Percentiles rank a stretch among this genome's conserved stretches.
Evolutionary conservation across 163 green algal species (phyloP).

Genomic region (Scenedesmus sp.): DNA sequence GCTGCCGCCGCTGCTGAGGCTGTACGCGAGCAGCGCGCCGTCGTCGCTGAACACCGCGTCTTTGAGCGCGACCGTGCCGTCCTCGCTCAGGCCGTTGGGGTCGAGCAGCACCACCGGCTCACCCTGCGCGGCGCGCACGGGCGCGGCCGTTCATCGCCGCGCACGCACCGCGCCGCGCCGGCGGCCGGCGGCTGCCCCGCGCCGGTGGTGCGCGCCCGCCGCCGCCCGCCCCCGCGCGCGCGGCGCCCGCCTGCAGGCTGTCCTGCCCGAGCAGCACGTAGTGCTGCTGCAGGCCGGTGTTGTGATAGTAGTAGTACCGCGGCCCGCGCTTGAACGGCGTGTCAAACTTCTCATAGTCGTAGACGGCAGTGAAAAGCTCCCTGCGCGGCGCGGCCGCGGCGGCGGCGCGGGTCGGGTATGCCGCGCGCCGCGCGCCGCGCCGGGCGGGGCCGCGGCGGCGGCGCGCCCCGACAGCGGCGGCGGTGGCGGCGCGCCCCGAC

Average conservation of each 20-base stretch:
- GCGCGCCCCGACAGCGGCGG: no score
- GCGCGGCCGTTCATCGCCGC: no score
- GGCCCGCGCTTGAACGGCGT: slow-evolving; percentile 69
- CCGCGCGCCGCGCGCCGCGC: no score
- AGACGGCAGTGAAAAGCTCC: slow-evolving; percentile 74
- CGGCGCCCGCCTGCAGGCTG: slow-evolving; percentile 24
- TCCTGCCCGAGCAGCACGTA: slow-evolving; percentile 80
- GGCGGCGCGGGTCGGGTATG: no score
- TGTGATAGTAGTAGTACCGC: slow-evolving; percentile 92
- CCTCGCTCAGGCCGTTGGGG: slow-evolving; percentile 86
- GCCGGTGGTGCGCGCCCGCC: not conserved
- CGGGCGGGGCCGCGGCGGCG: no score
- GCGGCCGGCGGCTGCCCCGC: no score
- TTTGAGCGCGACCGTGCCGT: slow-evolving; percentile 80
- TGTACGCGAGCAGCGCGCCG: slow-evolving; percentile 60
- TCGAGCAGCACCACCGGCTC: slow-evolving; percentile 83
- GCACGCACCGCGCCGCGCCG: no score
- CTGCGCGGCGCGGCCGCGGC: not conserved
- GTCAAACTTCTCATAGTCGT: slow-evolving; percentile 82
- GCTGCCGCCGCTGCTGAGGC: slow-evolving; percentile 62
- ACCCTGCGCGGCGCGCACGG: no score
- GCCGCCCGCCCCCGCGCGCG: no score
- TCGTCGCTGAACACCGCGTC: slow-evolving; percentile 81
- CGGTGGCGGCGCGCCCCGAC: no score
- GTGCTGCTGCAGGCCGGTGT: slow-evolving; percentile 89